Base-by-base conservation (phyloP, 441 rosid species). In the Bruguiera hainesii region DNA sequence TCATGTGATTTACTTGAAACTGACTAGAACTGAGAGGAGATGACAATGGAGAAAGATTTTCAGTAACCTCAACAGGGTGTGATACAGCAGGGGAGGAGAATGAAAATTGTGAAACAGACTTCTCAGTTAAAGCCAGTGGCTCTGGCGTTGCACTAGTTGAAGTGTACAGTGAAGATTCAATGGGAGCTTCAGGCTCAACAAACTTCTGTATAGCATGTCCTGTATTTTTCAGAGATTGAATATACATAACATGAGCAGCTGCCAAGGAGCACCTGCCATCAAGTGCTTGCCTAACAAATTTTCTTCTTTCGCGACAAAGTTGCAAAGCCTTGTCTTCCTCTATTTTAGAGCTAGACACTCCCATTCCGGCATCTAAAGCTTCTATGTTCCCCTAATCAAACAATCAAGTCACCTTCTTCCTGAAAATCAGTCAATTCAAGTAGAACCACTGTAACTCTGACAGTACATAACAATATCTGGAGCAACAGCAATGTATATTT, bases 221-320 rank as follows among this genome's bases (percentile, higher is more conserved):
- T 0, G 90, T 78, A 61, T 71, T 92, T 75, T 72, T 87, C 49
- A 95, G 85, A 10, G 93, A 85, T 73, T 92, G 89, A 23, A 95
- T 81, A 68, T 87, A 95, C 18, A 83, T 75, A 61, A 87, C 76
- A 55, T 95, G 99, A 78, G 95, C 83, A 61, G 91, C 86, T 2
- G 96, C 97, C 59, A 95, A 78, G 39, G 88, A 86, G 64, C 93
- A 90, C 77, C 98, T 83, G 23, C 97, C 99, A 84, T 95, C 97
- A 6, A 95, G 97, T 52, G 98, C 96, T 82, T 90, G 97, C 76
- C 85, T 76, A 23, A 94, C 90, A 62, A 73, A 88, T 66, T 90
- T 94, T 82, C 84, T 95, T 77, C 99, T 83, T 65, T 90, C 99
- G 6, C 93, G 85, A 72, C 99, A 95, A 70, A 95, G 84, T 78